Evolutionary conservation across 345 rosid genomes (phyloP), one percentile per base, ranked within the genome.

Genomic region (Eutrema yunnanense): DNA sequence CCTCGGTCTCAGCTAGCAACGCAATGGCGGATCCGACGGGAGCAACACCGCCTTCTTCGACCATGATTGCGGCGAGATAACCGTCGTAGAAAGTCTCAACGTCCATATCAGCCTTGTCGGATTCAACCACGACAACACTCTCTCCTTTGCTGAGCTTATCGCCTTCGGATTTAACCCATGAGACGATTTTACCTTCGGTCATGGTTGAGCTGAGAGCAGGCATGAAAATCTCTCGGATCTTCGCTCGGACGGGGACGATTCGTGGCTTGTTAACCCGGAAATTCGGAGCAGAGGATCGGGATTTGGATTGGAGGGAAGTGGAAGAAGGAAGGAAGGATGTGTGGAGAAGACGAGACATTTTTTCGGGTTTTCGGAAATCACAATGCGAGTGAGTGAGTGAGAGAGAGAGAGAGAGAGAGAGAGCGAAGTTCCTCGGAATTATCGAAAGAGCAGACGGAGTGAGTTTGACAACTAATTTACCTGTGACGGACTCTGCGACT

Each of bases 41-140:
- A 49, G 99, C 99, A 38, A 88, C 88, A 33, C 90, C 96, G 2
- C 96, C 97, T 71, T 95, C 99, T 44, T 94, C 96, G 26, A 92
- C 96, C 96, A 94, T 87, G 73, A 89, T 87, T 10, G 96, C 90
- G 4, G 97, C 99, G 1, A 95, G 79, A 71, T 84, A 89, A 9
- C 96, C 99, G n/a, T 95, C 99, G 65, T 95, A 84, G 71, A 92
- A 92, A 12, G 96, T 89, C 84, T 92, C 97, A 9, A 92, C 99
- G 71, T 95, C 99, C 99, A 95, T 95, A 79, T 95, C 97, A 10
- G 97, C 99, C 73, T 90, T 95, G 71, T 90, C 97, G 8, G 97
- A 95, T 81, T 95, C 99, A 6, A 95, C 96, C 3, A 95, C 93
- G 11, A 95, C 96, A 33, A 95, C 98, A 58, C 97, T 90, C 81